Evolutionary conservation across 2,329 filamentous ascomycete species (phyloP), one percentile per base, ranked within the genome.

Genomic region (Shiraia sp.): DNA sequence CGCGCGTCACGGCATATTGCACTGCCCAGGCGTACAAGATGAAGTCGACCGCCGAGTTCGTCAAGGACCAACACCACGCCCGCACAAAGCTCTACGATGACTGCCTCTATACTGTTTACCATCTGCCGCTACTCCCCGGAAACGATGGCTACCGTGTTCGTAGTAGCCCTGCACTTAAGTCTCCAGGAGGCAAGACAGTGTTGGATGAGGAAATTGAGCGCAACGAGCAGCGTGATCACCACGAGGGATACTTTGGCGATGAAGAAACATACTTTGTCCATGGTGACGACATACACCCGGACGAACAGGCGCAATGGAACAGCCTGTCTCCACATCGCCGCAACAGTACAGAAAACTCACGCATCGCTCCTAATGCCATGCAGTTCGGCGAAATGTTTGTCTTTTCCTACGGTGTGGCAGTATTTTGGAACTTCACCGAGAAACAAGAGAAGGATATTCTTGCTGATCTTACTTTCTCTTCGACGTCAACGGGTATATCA

Each of bases 371-470:
- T 5, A 83, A 90, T 62, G 82, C 85, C 25, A 85, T 92, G 61
- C 80, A 85, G 41, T 90, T 95, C 63, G 92, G 89, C 29, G 93
- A 99, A 72, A 89, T 97, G 82, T 97, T 96, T 65, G 86, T 99
- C 57, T 97, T 95, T 69, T 92, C 88, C 12, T 99, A 99, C 63
- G 93, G 93, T 14, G 92, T 99, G 1, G 92, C 93, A 0, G 93
- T 99, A 4, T 96, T 99, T 67, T 99, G 93, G 93, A 99, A 99
- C 68, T 96, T 99, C 59, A 92, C 89, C 9, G 91, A 96, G 68
- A 82, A 86, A 52, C 93, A 99, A 67, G 93, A 99, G 68, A 96
- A 96, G 70, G 91, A 96, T 59, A 89, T 97, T 32, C 80, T 99
- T 15, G 93, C 93, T 27, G 93, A 99, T 69, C 76, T 99, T 39